Evolutionary conservation across 1,284 basidiomycete species (phyloP), one percentile per base, ranked within the genome.

Genomic region (Bondarzewia mesenterica): DNA sequence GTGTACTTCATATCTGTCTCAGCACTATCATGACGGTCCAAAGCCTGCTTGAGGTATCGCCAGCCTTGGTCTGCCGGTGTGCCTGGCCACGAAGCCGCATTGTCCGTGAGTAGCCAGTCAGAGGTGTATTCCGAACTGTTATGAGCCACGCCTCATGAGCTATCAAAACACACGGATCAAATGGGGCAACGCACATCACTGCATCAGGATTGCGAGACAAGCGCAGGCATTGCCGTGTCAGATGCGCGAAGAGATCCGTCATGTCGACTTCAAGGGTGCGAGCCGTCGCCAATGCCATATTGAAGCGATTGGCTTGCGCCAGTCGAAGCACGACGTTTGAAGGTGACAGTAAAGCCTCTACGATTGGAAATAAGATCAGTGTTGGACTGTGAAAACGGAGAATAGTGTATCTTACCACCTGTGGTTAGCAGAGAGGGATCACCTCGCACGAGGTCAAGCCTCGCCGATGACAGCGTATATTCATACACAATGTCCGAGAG

Each of bases 401-500:
- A 5, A 52, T 3, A 27, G 21, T 7, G 8, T 3, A 14, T 12
- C 60, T 50, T 47, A 72, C 80, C 70, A 56, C 76, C 75, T 60
- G 58, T 72, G 60, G 60, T 71, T 58, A 67, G 69, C 60, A 66
- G 73, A 37, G 62, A 75, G 10, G 78, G 74, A 54, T 84, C 78
- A 44, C 74, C 69, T 42, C 71, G 76, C 48, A 88, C 73, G 45
- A 97, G 75, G 58, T 88, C 83, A 41, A 97, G 70, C 51, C 87
- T 85, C 15, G 92, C 83, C 44, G 86, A 74, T 39, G 95, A 74
- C 20, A 95, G 68, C 7, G 84, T 75, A 64, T 92, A 91, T 59
- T 96, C 93, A 57, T 84, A 80, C 53, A 89, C 81, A 55, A 99
- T 85, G 64, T 96, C 92, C 16, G 72, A 69, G 20, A 97, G 70